Evolutionary conservation across 305 asterid species (phyloP).

Genomic region (Solanum aculeatissimum): DNA sequence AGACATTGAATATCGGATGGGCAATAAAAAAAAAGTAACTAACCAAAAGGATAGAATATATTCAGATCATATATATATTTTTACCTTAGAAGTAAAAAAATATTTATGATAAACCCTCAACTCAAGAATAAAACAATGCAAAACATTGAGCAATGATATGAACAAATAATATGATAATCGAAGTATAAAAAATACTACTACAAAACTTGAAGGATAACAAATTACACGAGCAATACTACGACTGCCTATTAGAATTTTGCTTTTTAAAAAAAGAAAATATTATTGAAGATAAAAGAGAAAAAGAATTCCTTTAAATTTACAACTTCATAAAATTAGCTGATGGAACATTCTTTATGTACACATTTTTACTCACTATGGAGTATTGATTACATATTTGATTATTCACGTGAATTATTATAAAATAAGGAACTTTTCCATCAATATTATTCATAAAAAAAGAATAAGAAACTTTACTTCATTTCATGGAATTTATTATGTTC

Average conservation of each 20-base stretch:
- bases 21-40: no score
- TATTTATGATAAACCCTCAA: no score
- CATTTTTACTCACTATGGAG: not conserved
- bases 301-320: not conserved
- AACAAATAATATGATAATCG: not conserved
- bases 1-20: no score
- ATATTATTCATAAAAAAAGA: not conserved
- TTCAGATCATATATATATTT: no score
- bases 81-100: no score
- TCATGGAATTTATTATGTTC: not conserved
- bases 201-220: not conserved
- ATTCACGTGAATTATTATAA: not conserved
- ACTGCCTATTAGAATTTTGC: not conserved
- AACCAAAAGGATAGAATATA: no score
- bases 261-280: not conserved
- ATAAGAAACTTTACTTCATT: not conserved
- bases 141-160: not conserved
- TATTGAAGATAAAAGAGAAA: not conserved
- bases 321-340: not conserved
- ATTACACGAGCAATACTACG: not conserved
- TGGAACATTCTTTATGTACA: not conserved
- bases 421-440: not conserved
- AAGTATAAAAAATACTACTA: not conserved
- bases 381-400: not conserved
- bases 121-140: no score